phyloP scores from a whole-genome alignment of 108 stramenopile genomes.

The Cyclotella cryptica region DNA sequence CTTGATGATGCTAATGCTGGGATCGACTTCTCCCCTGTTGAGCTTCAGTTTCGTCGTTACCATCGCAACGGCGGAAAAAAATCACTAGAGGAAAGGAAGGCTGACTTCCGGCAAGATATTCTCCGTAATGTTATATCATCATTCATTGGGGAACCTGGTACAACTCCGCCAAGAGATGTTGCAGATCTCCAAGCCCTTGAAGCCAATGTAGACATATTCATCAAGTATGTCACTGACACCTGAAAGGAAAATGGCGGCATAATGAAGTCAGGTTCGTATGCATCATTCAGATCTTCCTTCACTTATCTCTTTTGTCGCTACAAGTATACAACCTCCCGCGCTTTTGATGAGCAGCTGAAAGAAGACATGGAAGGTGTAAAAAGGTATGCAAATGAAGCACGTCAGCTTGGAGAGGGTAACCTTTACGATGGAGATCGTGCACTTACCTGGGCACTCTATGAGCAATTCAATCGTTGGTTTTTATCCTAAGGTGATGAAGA shows the following conservation, averaged over 20 bases:
- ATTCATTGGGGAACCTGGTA: not conserved
- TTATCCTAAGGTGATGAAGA: slow-evolving; percentile 1
- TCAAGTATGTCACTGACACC: not conserved
- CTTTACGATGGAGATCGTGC: slow-evolving; percentile 15
- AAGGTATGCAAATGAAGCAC: not conserved
- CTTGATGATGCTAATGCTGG: too few species aligned
- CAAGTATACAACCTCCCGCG: not conserved
- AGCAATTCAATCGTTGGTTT: slow-evolving; percentile 25
- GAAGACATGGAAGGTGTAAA: slow-evolving; percentile 15
- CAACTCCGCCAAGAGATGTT: not conserved
- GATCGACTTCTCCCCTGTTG: too few species aligned
- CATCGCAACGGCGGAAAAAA: not conserved
- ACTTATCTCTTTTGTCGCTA: not conserved
- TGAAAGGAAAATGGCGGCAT: not conserved
- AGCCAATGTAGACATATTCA: not conserved
- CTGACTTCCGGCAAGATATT: not conserved
- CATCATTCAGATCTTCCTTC: not conserved
- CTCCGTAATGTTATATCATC: not conserved
- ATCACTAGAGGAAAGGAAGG: not conserved
- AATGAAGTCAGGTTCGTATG: not conserved
- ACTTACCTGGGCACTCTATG: slow-evolving; percentile 11
- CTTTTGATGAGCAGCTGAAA: too few species aligned
- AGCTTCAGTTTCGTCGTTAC: too few species aligned
- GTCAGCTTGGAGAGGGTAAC: slow-evolving; percentile 18
- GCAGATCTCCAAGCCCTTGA: not conserved